phyloP scores from a whole-genome alignment of 768 basidiomycete genomes.

The Nidularia sp. region DNA sequence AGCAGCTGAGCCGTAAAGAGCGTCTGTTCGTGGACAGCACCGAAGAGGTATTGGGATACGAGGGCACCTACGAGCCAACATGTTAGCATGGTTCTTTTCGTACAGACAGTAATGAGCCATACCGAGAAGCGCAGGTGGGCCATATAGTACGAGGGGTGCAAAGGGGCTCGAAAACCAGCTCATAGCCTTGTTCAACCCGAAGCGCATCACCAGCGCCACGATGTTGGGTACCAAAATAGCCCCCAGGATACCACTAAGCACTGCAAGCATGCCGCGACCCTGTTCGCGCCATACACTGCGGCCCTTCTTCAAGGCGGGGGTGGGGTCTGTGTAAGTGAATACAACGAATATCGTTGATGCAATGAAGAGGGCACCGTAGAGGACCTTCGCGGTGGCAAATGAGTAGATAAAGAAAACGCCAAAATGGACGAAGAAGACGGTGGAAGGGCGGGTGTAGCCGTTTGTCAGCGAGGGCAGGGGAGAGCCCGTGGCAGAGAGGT shows the following conservation, averaged over 20 bases:
- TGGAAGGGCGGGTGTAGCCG: slow-evolving; percentile 49
- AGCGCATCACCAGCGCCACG: slow-evolving; percentile 66
- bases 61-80: slow-evolving; percentile 46
- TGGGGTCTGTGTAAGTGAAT: slow-evolving; percentile 27
- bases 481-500: slow-evolving; percentile 67
- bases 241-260: slow-evolving; percentile 48
- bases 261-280: slow-evolving; percentile 40
- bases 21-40: slow-evolving; percentile 53
- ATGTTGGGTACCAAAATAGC: slow-evolving; percentile 63
- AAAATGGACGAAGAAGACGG: slow-evolving; percentile 75
- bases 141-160: slow-evolving; percentile 65
- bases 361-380: slow-evolving; percentile 52
- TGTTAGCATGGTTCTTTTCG: neutral
- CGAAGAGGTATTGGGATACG: slow-evolving; percentile 54
- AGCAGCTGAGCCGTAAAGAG: slow-evolving; percentile 60
- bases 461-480: slow-evolving; percentile 62
- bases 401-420: slow-evolving; percentile 73
- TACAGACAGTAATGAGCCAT: slow-evolving; percentile 12
- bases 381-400: slow-evolving; percentile 60
- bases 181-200: slow-evolving; percentile 62
- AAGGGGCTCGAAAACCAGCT: slow-evolving; percentile 84
- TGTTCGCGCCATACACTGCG: slow-evolving; percentile 36
- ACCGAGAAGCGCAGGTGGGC: slow-evolving; percentile 72
- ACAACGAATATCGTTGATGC: slow-evolving; percentile 41
- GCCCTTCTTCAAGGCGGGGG: slow-evolving; percentile 20